phyloP scores from a whole-genome alignment of 108 stramenopile genomes.

The Stephanodiscus triporus region DNA sequence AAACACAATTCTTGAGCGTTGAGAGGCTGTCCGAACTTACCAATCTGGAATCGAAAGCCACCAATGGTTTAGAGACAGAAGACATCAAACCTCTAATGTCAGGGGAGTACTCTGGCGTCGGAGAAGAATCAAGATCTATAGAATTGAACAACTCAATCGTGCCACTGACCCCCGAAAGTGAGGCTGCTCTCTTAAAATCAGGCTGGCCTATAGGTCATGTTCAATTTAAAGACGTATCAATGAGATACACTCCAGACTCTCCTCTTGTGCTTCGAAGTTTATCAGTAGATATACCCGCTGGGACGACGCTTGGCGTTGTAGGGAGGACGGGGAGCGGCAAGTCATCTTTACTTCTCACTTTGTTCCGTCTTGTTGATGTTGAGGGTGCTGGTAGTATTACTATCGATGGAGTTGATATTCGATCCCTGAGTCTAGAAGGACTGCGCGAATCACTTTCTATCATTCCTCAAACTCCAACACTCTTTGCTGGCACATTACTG shows the following conservation, averaged over 20 bases:
- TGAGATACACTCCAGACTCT: slow-evolving; percentile 69
- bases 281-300: slow-evolving; percentile 57
- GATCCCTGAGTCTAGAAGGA: slow-evolving; percentile 68
- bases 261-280: slow-evolving; percentile 70
- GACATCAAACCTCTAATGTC: not conserved
- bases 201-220: slow-evolving; percentile 82
- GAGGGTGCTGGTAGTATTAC: slow-evolving; percentile 67
- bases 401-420: slow-evolving; percentile 94
- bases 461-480: slow-evolving; percentile 95
- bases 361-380: slow-evolving; percentile 86
- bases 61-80: slow-evolving; percentile 1
- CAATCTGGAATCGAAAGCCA: slow-evolving; percentile 43
- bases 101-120: not conserved
- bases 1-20: slow-evolving; percentile 73
- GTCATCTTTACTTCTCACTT: slow-evolving; percentile 75
- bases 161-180: not conserved
- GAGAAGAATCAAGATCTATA: not conserved
- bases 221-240: slow-evolving; percentile 70
- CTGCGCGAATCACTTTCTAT: slow-evolving; percentile 86
- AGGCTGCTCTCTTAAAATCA: slow-evolving; percentile 11
- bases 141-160: not conserved
- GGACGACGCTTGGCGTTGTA: slow-evolving; percentile 74
- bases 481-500: slow-evolving; percentile 90
- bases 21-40: slow-evolving; percentile 66
- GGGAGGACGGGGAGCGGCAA: slow-evolving; percentile 86